Base-by-base conservation (phyloP, 139 green algal species). In the Penium margaritaceum region DNA sequence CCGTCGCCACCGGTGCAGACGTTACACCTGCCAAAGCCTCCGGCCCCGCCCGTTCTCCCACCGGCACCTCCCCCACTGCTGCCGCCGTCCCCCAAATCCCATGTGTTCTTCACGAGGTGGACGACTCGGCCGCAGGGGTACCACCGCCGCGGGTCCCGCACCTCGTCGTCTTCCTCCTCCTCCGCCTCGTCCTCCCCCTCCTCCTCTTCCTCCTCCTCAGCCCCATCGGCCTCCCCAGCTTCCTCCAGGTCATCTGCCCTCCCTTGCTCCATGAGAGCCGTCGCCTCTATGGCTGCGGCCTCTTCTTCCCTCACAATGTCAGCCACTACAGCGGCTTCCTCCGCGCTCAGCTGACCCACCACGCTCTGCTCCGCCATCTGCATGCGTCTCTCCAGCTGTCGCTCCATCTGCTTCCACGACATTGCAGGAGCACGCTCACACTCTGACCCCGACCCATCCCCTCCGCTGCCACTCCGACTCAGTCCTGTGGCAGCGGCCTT, bases 101-200 rank as follows among this genome's bases (percentile, higher is more conserved):
- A 12, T 51, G 41, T 51, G 7, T 46, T 64, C 21, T 47, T 3
- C 24, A 75, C n/a, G 62, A 75, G 30, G 17, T 76, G 69, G 17
- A 76, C 39, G 19, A 74, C 75, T n/a, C 69, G 43, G 27, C 69
- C 69, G 33, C 57, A 70, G 4, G 69, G 69, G 39, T 75, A 76
- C 21, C 60, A 76, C 4, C 69, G 69, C 39, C 69, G 58, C 2
- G 57, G 69, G 57, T 73, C 60, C 60, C 32, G 44, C 35, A 76
- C 30, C 19, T 46, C 43, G 2, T 36, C 32, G 36, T 75, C 35
- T 19, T 36, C 17, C 30, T 76, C 69, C 47, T 75, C 60, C 34
- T 19, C 39, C 4, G 30, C 69, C 17, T 30, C 30, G 32, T 43
- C 44, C 32, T 34, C 21, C 60, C 24, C 35, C 51, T 63, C 71